A percentile compares a stretch with the other conserved stretches of the same genome.
Conservation (phyloP, 345 rosid species). For the Ceriops decandra region DNA sequence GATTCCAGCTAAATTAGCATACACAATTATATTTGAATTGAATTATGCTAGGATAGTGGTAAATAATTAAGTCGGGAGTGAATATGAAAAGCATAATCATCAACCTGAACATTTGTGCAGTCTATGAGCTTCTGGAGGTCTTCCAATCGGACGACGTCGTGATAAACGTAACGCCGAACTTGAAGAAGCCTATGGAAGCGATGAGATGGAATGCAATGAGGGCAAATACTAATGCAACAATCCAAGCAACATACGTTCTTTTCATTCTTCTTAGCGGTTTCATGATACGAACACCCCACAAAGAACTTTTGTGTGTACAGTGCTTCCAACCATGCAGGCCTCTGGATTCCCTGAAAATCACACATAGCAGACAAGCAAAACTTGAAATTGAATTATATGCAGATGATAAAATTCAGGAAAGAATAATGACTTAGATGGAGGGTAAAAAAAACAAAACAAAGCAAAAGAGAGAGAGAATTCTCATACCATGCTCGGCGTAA, state of each 20-base stretch:
- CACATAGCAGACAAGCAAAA: not conserved
- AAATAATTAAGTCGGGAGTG: not conserved
- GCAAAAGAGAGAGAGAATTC: not conserved
- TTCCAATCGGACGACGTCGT: conserved; percentile 90
- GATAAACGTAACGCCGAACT: conserved; percentile 91
- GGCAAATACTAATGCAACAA: conserved; percentile 87
- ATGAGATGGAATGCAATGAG: conserved; percentile 88
- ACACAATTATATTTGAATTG: not conserved
- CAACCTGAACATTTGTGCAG: conserved; percentile 91
- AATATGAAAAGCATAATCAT: not conserved
- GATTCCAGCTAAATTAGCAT: not conserved
- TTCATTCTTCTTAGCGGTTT: conserved; percentile 82
- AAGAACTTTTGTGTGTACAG: conserved; percentile 80
- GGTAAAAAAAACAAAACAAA: no score
- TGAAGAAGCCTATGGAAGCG: conserved; percentile 89
- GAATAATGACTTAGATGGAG: not conserved
- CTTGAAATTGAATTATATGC: not conserved
- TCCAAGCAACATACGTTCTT: conserved; percentile 88
- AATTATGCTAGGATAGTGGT: conserved; percentile 4
- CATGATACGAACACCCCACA: conserved; percentile 67
- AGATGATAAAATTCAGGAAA: not conserved
- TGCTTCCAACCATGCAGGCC: conserved; percentile 94
- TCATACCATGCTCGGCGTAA: conserved; percentile 52
- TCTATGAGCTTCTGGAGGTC: conserved; percentile 89
- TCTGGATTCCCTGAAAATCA: conserved; percentile 53